Evolutionary conservation across 805 yeast genomes (phyloP).

Genomic region (Lipomyces orientalis): DNA sequence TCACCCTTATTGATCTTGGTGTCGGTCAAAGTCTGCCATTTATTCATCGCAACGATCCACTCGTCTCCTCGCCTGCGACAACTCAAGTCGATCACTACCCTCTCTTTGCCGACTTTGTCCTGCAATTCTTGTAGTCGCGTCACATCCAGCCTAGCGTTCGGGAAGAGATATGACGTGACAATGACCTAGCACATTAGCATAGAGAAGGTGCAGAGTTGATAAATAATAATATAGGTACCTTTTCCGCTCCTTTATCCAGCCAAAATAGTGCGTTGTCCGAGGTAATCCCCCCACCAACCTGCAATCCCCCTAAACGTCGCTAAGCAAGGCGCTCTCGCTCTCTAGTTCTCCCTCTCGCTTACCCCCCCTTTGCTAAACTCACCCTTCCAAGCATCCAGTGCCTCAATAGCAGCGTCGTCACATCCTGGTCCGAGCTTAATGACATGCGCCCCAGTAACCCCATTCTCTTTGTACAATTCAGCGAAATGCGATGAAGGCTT

Average conservation of each 20-base stretch:
- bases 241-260: constrained; percentile 79
- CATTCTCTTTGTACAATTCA: constrained; percentile 61
- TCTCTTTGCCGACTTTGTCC: constrained; percentile 62
- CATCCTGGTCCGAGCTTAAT: constrained; percentile 87
- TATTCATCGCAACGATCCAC: constrained; percentile 98
- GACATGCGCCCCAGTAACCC: constrained; percentile 83
- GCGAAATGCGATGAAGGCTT: constrained; percentile 80
- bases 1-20: constrained; percentile 54
- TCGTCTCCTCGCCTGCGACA: constrained; percentile 44
- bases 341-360: not conserved
- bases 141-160: constrained; percentile 59
- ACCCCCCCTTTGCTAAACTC: not conserved
- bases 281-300: constrained; percentile 93
- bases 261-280: constrained; percentile 74
- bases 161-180: constrained; percentile 89
- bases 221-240: constrained; percentile 44
- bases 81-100: constrained; percentile 78
- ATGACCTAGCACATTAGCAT: constrained; percentile 58
- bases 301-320: constrained; percentile 52
- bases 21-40: constrained; percentile 91
- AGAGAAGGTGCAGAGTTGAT: not conserved
- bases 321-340: not conserved
- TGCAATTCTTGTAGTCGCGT: constrained; percentile 60
- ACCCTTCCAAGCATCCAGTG: constrained; percentile 74
- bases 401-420: constrained; percentile 80